phyloP scores from a whole-genome alignment of 2,329 filamentous ascomycete species.

The Cadophora luteo-olivacea region DNA sequence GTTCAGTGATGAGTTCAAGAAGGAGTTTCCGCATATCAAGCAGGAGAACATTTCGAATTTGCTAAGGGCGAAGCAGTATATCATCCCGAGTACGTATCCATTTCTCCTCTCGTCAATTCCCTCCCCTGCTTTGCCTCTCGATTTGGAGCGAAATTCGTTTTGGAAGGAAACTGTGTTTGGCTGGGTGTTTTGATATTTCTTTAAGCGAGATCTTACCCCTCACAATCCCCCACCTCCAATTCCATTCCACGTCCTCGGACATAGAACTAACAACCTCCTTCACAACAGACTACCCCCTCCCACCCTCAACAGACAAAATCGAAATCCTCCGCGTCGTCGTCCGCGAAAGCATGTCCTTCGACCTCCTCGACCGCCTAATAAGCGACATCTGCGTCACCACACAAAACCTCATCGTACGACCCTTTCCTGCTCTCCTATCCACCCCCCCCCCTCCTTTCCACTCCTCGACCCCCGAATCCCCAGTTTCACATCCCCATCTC shows the following conservation, averaged over 20 bases:
- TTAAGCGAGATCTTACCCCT: not conserved
- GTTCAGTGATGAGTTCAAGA: conserved; percentile 65
- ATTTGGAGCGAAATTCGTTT: not conserved
- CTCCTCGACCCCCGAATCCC: not conserved
- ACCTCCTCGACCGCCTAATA: conserved; percentile 68
- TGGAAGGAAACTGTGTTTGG: not conserved
- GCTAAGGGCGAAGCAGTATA: conserved; percentile 71
- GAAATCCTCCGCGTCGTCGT: conserved; percentile 74
- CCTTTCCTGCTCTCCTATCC: not conserved
- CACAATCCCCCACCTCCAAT: not conserved
- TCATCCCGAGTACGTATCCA: conserved; percentile 60
- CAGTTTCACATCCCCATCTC: too few relatives aligned
- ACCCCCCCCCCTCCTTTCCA: too few relatives aligned
- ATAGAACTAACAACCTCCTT: not conserved
- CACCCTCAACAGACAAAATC: conserved; percentile 63
- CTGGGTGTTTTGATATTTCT: not conserved
- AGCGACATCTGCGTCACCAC: conserved; percentile 66
- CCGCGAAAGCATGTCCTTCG: conserved; percentile 71
- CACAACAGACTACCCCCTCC: conserved; percentile 62
- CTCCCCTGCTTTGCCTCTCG: not conserved
- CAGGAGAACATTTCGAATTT: conserved; percentile 69
- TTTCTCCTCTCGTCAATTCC: not conserved
- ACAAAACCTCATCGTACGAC: conserved; percentile 61
- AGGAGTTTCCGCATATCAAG: conserved; percentile 66
- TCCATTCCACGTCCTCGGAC: not conserved